Conservation (phyloP, 2,329 filamentous ascomycete species). For the Diaporthe aspalathi region DNA sequence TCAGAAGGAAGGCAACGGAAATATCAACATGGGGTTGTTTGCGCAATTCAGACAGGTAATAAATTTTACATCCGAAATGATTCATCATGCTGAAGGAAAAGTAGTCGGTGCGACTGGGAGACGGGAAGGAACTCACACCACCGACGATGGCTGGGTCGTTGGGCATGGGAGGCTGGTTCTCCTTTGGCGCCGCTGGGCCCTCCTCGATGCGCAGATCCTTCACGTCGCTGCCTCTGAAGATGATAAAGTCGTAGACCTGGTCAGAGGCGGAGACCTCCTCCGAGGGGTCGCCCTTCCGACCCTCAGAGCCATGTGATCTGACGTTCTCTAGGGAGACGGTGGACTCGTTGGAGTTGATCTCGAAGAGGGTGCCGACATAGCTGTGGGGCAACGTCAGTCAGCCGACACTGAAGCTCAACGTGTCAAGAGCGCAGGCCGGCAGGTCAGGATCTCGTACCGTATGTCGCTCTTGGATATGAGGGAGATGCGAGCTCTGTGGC, state of each 20-base stretch:
- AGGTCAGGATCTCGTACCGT: constrained; percentile 70
- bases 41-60: constrained; percentile 88
- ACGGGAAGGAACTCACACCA: constrained; percentile 78
- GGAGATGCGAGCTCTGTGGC: constrained; percentile 85
- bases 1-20: constrained; percentile 99
- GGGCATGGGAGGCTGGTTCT: constrained; percentile 82
- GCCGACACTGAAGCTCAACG: constrained; percentile 28
- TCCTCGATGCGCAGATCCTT: constrained; percentile 97
- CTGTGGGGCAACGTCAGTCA: constrained; percentile 62
- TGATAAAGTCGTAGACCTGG: constrained; percentile 97
- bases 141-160: constrained; percentile 93
- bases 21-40: constrained; percentile 92
- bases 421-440: constrained; percentile 16
- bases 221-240: constrained; percentile 97
- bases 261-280: constrained; percentile 88
- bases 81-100: constrained; percentile 78
- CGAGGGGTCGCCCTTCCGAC: constrained; percentile 79
- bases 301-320: constrained; percentile 92
- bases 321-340: constrained; percentile 98
- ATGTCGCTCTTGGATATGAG: constrained; percentile 98
- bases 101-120: constrained; percentile 38
- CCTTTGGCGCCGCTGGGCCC: constrained; percentile 76
- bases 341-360: constrained; percentile 97
- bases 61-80: constrained; percentile 95
- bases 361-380: constrained; percentile 94